Conservation (phyloP, 2,329 filamentous ascomycete genomes). For the Neopestalotiopsis sp. region DNA sequence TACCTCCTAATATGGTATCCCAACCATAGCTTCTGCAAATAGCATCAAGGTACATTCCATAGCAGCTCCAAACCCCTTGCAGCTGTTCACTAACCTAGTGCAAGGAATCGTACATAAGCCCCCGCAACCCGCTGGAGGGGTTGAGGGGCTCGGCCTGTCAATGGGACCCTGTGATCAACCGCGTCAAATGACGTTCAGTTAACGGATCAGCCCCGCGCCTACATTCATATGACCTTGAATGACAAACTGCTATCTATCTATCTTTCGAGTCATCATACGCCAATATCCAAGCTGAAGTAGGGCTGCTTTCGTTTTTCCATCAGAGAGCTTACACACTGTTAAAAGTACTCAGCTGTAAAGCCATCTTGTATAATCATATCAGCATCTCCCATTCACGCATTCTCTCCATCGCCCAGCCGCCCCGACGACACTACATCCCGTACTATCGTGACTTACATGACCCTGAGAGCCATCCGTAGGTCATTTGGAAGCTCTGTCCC, state of each 20-base stretch:
- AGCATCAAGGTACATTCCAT: too few relatives aligned
- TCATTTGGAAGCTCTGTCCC: not conserved
- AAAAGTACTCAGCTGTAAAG: not conserved
- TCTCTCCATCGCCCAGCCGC: not conserved
- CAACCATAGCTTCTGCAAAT: too few relatives aligned
- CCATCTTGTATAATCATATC: slow-evolving; percentile 1
- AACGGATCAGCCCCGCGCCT: slow-evolving; percentile 13
- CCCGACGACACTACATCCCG: not conserved
- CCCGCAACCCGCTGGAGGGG: not conserved
- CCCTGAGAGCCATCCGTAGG: not conserved
- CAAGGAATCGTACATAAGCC: not conserved
- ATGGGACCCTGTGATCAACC: not conserved
- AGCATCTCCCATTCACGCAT: not conserved
- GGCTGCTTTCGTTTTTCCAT: not conserved
- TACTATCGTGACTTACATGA: slow-evolving; percentile 4
- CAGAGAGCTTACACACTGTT: not conserved
- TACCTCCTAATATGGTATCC: too few relatives aligned
- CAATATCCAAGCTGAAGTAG: not conserved
- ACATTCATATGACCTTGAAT: not conserved
- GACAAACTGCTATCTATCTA: not conserved
- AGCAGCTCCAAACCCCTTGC: too few relatives aligned
- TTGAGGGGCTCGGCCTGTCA: not conserved
- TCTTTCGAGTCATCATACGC: not conserved
- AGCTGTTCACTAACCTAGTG: not conserved
- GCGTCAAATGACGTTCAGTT: slow-evolving; percentile 21